phyloP scores from a whole-genome alignment of 2,329 filamentous ascomycete genomes.

The Colletotrichum zoysiae region DNA sequence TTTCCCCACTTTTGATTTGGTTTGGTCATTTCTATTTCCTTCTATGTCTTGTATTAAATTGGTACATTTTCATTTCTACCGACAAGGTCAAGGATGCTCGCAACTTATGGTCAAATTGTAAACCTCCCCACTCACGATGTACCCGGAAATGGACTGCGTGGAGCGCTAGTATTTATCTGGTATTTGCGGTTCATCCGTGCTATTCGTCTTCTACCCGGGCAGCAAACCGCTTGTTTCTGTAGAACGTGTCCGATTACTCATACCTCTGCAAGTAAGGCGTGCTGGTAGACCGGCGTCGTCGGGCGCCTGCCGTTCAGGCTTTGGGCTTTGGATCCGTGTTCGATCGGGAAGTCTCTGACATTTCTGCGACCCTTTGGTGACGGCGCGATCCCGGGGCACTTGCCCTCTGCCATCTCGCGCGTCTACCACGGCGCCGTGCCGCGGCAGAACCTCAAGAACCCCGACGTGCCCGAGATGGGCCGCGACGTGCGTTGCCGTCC shows the following conservation, averaged over 20 bases:
- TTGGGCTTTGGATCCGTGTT: background rate
- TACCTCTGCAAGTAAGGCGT: too few relatives aligned
- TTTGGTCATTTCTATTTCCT: slow-evolving; percentile 1
- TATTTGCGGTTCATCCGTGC: background rate
- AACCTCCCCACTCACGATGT: background rate
- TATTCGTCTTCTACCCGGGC: background rate
- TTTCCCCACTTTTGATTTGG: background rate
- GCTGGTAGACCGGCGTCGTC: too few relatives aligned
- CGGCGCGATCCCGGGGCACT: background rate
- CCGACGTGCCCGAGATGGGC: background rate
- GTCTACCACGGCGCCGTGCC: background rate
- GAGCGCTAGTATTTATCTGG: background rate
- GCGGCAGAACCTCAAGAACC: background rate
- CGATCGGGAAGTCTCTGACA: background rate
- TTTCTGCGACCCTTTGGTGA: background rate
- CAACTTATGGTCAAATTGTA: background rate
- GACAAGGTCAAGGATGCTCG: background rate
- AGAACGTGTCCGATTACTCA: background rate
- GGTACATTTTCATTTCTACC: background rate
- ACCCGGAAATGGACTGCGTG: too few relatives aligned
- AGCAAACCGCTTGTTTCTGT: background rate
- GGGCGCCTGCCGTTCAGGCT: background rate
- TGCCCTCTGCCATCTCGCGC: background rate
- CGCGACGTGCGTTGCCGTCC: background rate
- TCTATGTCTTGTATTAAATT: slow-evolving; percentile 9